Evolutionary conservation across 2,329 filamentous ascomycete genomes (phyloP).

Genomic region (Geosmithia morbida): DNA sequence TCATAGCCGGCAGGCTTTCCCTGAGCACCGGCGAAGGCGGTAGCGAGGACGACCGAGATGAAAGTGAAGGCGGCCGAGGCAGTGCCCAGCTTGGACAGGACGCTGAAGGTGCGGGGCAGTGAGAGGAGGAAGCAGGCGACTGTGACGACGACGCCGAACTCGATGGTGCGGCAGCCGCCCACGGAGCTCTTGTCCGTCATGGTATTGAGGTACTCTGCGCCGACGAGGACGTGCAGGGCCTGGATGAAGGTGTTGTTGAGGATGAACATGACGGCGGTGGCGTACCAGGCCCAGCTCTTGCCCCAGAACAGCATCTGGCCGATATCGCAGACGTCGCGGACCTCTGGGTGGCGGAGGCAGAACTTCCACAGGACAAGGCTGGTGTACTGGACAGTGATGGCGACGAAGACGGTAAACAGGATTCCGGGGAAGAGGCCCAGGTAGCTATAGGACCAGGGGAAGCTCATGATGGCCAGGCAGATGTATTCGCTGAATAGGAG

Average conservation of each 20-base stretch:
- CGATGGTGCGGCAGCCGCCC: slow-evolving; percentile 58
- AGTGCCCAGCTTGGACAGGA: slow-evolving; percentile 66
- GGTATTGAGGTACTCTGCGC: slow-evolving; percentile 80
- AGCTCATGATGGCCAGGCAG: slow-evolving; percentile 84
- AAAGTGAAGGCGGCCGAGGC: slow-evolving; percentile 80
- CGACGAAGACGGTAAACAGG: slow-evolving; percentile 69
- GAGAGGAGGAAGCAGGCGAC: slow-evolving; percentile 67
- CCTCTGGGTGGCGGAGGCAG: slow-evolving; percentile 78
- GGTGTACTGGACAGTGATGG: slow-evolving; percentile 71
- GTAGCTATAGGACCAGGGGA: slow-evolving; percentile 82
- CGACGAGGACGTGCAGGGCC: slow-evolving; percentile 67
- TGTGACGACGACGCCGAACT: slow-evolving; percentile 61
- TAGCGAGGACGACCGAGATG: slow-evolving; percentile 70
- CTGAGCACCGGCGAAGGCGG: slow-evolving; percentile 69
- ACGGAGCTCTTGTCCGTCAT: slow-evolving; percentile 56
- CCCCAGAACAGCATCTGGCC: slow-evolving; percentile 92
- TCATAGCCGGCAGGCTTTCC: slow-evolving; percentile 56
- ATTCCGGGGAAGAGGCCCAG: slow-evolving; percentile 75
- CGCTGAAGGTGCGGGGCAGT: slow-evolving; percentile 71
- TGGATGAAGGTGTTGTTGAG: slow-evolving; percentile 91
- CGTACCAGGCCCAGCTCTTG: slow-evolving; percentile 56
- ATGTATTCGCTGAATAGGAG: slow-evolving; percentile 93
- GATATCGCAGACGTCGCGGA: slow-evolving; percentile 86
- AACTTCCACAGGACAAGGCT: slow-evolving; percentile 56
- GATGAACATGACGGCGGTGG: slow-evolving; percentile 72